phyloP scores from a whole-genome alignment of 73 alveolate species.

The Paramecium bursaria region DNA sequence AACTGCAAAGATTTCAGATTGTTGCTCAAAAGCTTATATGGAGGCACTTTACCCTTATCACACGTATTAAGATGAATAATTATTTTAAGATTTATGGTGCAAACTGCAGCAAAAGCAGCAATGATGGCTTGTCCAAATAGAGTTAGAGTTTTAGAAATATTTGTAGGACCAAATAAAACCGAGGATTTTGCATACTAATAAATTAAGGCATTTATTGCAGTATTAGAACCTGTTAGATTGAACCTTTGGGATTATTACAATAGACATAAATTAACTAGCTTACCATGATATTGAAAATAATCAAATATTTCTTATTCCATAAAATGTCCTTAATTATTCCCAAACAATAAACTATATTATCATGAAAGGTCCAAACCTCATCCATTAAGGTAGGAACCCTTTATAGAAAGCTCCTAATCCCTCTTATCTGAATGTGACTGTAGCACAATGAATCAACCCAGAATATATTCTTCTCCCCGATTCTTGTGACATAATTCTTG shows the following conservation, averaged over 20 bases:
- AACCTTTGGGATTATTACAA: slow-evolving; percentile 53
- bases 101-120: slow-evolving; percentile 60
- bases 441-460: slow-evolving; percentile 74
- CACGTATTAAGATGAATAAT: neutral
- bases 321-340: slow-evolving; percentile 67
- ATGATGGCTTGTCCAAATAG: slow-evolving; percentile 53
- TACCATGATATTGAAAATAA: slow-evolving; percentile 26
- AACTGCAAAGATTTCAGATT: slow-evolving; percentile 18
- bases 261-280: slow-evolving; percentile 33
- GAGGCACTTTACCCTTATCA: slow-evolving; percentile 58
- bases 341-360: slow-evolving; percentile 61
- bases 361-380: slow-evolving; percentile 84
- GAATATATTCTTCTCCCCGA: slow-evolving; percentile 69
- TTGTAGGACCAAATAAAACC: slow-evolving; percentile 37
- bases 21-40: slow-evolving; percentile 34
- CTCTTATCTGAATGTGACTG: slow-evolving; percentile 74
- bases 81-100: slow-evolving; percentile 10
- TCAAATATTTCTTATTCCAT: slow-evolving; percentile 68
- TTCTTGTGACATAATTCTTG: slow-evolving; percentile 84
- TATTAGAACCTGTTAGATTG: slow-evolving; percentile 32
- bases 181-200: slow-evolving; percentile 33
- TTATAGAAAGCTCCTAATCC: slow-evolving; percentile 83
- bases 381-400: slow-evolving; percentile 88
- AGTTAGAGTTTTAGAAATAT: slow-evolving; percentile 25
- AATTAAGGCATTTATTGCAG: slow-evolving; percentile 4